Evolutionary conservation across 179 eudicot species (phyloP), one percentile per base, ranked within the genome.

Genomic region (Silene coronaria): DNA sequence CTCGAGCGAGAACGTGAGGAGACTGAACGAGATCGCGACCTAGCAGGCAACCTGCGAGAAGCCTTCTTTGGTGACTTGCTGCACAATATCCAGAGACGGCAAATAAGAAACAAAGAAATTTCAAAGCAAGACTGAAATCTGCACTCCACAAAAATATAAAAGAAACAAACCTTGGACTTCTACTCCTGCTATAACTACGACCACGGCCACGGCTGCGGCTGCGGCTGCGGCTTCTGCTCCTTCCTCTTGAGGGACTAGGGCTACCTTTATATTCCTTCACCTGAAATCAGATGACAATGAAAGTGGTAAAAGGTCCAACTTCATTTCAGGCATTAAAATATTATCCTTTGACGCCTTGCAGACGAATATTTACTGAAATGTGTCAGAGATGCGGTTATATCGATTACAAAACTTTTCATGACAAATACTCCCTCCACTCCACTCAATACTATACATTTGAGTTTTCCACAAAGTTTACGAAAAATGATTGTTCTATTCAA

Each of bases 211-310:
- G 76, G 69, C 84, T 74, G 14, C 81, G 72, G 32, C 84, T 74
- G 14, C 81, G 72, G 32, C 84, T 82, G 16, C 81, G 79, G 57
- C 85, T 90, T 3, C 82, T 81, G 80, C 89, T 90, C 77, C 88
- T 85, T 65, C 89, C 89, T 81, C 87, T 91, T 14, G 91, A 80
- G 26, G 83, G 89, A 28, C 93, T 88, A 24, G 86, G 86, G 57
- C 92, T 88, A 64, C 88, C 84, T 82, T 81, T 89, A 80, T 90
- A 91, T 65, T 91, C 97, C 80, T 86, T 87, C 73, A 95, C 99
- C 97, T 95, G 71, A 46, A 74, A 73, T 30, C 51, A 2, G 61
- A 72, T 53, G 51, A 9, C 73, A 74, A n/a, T 53, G 17, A 32
- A 46, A 38, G 38, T 53, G 7, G 22, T 42, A 7, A 24, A 21